phyloP scores from a whole-genome alignment of 768 basidiomycete species.

The Lentinus brumalis region DNA sequence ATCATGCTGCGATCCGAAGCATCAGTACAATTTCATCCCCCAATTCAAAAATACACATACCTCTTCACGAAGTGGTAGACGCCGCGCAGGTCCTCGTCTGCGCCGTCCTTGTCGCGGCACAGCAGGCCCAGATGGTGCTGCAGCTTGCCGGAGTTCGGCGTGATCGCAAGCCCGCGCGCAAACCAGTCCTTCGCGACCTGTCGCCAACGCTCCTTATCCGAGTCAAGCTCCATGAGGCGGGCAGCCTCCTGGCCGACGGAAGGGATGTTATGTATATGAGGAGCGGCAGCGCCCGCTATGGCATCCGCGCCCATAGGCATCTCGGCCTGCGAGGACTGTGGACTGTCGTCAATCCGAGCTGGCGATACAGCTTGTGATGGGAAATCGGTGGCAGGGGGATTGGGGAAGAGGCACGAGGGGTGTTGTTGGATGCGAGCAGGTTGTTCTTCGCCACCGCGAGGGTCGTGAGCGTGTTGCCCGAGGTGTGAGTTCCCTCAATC shows the following conservation, averaged over 20 bases:
- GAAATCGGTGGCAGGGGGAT: slow-evolving; percentile 20
- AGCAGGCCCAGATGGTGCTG: slow-evolving; percentile 94
- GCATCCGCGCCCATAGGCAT: slow-evolving; percentile 18
- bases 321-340: slow-evolving; percentile 27
- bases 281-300: slow-evolving; percentile 11
- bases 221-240: slow-evolving; percentile 79
- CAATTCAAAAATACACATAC: slow-evolving; percentile 48
- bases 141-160: slow-evolving; percentile 91
- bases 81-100: slow-evolving; percentile 85
- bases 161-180: slow-evolving; percentile 78
- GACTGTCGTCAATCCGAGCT: slow-evolving; percentile 33
- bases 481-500: slow-evolving; percentile 50
- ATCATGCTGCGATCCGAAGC: slow-evolving; percentile 64
- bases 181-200: slow-evolving; percentile 93
- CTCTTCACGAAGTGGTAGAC: slow-evolving; percentile 96
- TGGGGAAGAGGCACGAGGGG: slow-evolving; percentile 22
- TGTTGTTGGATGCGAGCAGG: slow-evolving; percentile 29
- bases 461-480: slow-evolving; percentile 48
- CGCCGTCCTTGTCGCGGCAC: slow-evolving; percentile 77
- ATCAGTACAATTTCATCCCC: slow-evolving; percentile 1
- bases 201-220: slow-evolving; percentile 92
- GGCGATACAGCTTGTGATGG: slow-evolving; percentile 24
- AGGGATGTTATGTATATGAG: slow-evolving; percentile 35
- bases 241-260: slow-evolving; percentile 89
- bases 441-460: slow-evolving; percentile 45